Percentiles rank a stretch among this genome's conserved stretches.
Evolutionary conservation across 106 monocot species (phyloP).

Genomic region (Platanthera guangdongensis): DNA sequence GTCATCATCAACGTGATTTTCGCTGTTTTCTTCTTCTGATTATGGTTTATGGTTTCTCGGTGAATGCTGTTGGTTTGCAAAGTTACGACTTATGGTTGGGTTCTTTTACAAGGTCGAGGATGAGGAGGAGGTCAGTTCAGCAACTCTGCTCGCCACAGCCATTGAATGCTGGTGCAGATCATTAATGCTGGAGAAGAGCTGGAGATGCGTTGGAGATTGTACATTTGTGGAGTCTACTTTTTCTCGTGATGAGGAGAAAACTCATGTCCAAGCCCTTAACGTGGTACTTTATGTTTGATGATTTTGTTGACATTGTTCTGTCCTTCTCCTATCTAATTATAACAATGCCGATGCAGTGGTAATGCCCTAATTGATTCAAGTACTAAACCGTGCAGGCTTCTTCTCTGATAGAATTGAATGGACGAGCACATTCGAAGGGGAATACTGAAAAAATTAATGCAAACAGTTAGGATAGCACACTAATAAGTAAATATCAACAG

Average conservation of each 20-base stretch:
- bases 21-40: no score
- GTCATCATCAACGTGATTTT: constrained; percentile 24
- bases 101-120: constrained; percentile 25
- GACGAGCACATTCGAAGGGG: constrained; percentile 61
- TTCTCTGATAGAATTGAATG: constrained; percentile 63
- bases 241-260: constrained; percentile 33
- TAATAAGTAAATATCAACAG: not conserved
- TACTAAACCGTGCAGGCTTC: constrained; percentile 22
- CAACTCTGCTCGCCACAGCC: constrained; percentile 35
- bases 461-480: not conserved
- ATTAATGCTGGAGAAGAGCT: constrained; percentile 36
- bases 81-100: not conserved
- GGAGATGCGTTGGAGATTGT: constrained; percentile 48
- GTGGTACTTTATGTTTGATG: constrained; percentile 29
- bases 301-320: not conserved
- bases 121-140: constrained; percentile 40
- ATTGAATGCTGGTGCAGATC: constrained; percentile 44
- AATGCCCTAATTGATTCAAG: not conserved
- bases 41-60: constrained; percentile 3
- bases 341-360: not conserved
- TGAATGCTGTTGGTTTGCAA: not conserved
- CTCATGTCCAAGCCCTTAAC: constrained; percentile 33
- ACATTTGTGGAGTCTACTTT: constrained; percentile 46
- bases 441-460: constrained; percentile 33
- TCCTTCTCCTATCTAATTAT: not conserved